phyloP scores from a whole-genome alignment of 176 grass and related monocot species.

The Avena sativa region DNA sequence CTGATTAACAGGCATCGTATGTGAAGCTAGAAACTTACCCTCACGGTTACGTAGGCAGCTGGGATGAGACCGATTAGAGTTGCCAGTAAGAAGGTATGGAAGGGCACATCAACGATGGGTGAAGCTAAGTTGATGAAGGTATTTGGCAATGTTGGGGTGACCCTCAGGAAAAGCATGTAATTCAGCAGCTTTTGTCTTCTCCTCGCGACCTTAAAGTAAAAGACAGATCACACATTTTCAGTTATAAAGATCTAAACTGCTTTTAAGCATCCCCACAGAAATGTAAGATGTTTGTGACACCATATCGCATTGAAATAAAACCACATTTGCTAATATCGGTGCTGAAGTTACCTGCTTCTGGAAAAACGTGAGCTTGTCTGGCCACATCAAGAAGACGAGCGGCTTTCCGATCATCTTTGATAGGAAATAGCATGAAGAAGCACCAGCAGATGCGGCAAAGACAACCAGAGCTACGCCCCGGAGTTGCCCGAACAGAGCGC shows the following conservation, averaged over 20 bases:
- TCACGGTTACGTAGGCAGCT: slow-evolving; percentile 88
- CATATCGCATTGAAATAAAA: background rate
- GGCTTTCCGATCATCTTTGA: slow-evolving; percentile 89
- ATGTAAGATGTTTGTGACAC: background rate
- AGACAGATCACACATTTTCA: slow-evolving; percentile 33
- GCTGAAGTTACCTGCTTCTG: slow-evolving; percentile 76
- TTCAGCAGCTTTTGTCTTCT: slow-evolving; percentile 96
- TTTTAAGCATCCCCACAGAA: background rate
- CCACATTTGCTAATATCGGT: background rate
- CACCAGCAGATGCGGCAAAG: slow-evolving; percentile 96
- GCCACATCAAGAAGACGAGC: slow-evolving; percentile 87
- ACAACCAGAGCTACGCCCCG: slow-evolving; percentile 81
- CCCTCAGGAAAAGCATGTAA: slow-evolving; percentile 97
- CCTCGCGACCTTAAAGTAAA: slow-evolving; percentile 74
- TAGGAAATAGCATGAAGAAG: slow-evolving; percentile 97
- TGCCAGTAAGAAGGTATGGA: slow-evolving; percentile 83
- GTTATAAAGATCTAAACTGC: slow-evolving; percentile 16
- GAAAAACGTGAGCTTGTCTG: slow-evolving; percentile 93
- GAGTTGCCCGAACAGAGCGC: slow-evolving; percentile 83
- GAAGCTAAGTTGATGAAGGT: slow-evolving; percentile 99
- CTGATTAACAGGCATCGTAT: background rate
- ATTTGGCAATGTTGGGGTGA: slow-evolving; percentile 96
- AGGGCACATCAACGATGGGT: slow-evolving; percentile 95
- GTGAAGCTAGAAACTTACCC: slow-evolving; percentile 52
- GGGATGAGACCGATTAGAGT: slow-evolving; percentile 91